Evolutionary conservation across 495 filamentous ascomycete genomes (phyloP), one percentile per base, ranked within the genome.

Genomic region (Penicillium atrosanguineum): DNA sequence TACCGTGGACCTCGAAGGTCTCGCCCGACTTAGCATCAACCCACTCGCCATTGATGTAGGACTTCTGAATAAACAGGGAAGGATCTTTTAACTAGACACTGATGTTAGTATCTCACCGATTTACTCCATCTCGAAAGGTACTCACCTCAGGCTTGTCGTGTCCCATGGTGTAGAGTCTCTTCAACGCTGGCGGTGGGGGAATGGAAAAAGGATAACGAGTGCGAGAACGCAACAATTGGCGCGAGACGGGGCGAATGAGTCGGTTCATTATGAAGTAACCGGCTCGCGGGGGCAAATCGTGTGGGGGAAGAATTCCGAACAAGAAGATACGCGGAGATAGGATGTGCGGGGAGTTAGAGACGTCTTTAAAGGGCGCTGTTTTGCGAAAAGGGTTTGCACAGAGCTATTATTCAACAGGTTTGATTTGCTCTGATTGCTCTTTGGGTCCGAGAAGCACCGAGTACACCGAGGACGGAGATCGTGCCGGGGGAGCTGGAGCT

Each of bases 21-120:
- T 90, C 82, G 42, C 86, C 86, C 1, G 87, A 90, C 57, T 80
- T 75, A 37, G 89, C 84, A 48, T 75, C 78, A 44, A 94, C 78
- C 86, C 88, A 96, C 74, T 91, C 83, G 60, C 89, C 89, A 70
- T 95, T 90, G 58, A 96, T 84, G 63, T 91, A 96, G 56, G 81
- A 84, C 57, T 90, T 88, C 53, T 88, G 73, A 67, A 90, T 91
- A 62, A 95, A 83, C 21, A 96, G 82, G 4, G 88, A 89, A 25
- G 81, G 80, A 61, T 95, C 91, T 72, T 87, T 91, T 62, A 96
- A 83, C 89, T 89, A 55, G 1, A 5, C 25, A 4, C 31, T 34
- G 11, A 23, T 12, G 11, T 34, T 34, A 34, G 8, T 14, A 12
- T 34, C 31, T 34, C 31, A 12, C 12, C 12, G 9, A 14, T 12